phyloP scores from a whole-genome alignment of 202 grass and related monocot genomes.

The Digitaria exilis region DNA sequence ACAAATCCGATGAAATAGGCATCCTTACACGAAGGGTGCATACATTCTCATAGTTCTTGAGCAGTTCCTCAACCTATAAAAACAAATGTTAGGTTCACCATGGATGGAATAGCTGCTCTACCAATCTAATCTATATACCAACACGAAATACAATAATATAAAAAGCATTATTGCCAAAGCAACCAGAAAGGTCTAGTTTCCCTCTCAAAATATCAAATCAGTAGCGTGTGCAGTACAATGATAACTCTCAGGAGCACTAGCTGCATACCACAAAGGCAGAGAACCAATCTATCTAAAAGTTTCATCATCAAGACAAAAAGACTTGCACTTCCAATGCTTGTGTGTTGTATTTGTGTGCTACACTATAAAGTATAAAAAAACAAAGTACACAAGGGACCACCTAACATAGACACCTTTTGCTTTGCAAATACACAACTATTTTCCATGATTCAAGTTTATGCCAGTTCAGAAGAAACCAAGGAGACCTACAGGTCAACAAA shows the following conservation, averaged over 20 bases:
- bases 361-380: no score
- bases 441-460: not conserved
- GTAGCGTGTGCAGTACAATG: not conserved
- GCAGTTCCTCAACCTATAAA: conserved; percentile 72
- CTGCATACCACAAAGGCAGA: not conserved
- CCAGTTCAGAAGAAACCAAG: not conserved
- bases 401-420: not conserved
- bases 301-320: not conserved
- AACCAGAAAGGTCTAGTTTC: not conserved
- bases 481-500: not conserved
- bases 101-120: not conserved
- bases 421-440: not conserved
- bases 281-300: not conserved
- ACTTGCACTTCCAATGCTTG: not conserved
- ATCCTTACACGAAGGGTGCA: conserved; percentile 82
- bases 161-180: not conserved
- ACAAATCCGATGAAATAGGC: conserved; percentile 82
- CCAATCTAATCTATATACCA: conserved; percentile 4
- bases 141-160: not conserved
- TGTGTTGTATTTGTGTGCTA: no score
- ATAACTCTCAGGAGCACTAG: not conserved
- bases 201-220: not conserved
- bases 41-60: conserved; percentile 81
- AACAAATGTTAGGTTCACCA: conserved; percentile 20
- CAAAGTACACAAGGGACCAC: not conserved